Percentiles rank a stretch among this genome's conserved stretches.
Conservation (phyloP, 371 early-diverging fungal genomes). For the Mortierella sp. region DNA sequence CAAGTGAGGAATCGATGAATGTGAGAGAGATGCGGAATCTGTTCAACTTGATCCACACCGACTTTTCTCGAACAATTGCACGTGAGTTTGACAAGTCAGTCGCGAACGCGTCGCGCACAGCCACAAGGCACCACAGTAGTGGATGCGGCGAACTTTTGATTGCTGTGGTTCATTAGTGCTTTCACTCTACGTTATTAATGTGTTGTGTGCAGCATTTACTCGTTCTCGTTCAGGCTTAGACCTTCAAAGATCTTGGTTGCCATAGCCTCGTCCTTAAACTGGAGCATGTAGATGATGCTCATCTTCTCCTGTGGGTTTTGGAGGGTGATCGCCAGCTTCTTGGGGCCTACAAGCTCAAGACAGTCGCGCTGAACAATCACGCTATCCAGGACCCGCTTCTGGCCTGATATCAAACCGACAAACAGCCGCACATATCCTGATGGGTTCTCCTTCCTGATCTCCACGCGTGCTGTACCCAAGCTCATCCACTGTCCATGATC, state of each 20-base stretch:
- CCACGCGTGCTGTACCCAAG: slow-evolving; percentile 32
- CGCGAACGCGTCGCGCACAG: no score
- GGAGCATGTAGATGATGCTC: slow-evolving; percentile 54
- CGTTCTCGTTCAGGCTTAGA: slow-evolving; percentile 42
- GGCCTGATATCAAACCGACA: slow-evolving; percentile 28
- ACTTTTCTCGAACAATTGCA: no score
- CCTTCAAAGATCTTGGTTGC: slow-evolving; percentile 51
- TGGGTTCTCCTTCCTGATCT: slow-evolving; percentile 52
- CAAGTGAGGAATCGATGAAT: no score
- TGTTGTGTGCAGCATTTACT: slow-evolving; percentile 14
- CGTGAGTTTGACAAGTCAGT: no score
- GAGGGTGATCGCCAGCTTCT: slow-evolving; percentile 53
- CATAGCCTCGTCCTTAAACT: slow-evolving; percentile 50
- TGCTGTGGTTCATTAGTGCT: no score
- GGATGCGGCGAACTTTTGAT: no score
- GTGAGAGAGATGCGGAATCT: no score
- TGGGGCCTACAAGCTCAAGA: slow-evolving; percentile 49
- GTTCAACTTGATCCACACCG: no score
- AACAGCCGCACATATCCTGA: slow-evolving; percentile 50
- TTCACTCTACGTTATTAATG: no score
- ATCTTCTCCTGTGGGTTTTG: slow-evolving; percentile 55
- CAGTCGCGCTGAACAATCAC: slow-evolving; percentile 53
- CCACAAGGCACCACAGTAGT: no score
- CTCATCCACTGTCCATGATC: slow-evolving; percentile 53
- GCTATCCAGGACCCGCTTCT: slow-evolving; percentile 46